Conservation (phyloP, 108 stramenopile species). For the Fragilaria crotonensis region DNA sequence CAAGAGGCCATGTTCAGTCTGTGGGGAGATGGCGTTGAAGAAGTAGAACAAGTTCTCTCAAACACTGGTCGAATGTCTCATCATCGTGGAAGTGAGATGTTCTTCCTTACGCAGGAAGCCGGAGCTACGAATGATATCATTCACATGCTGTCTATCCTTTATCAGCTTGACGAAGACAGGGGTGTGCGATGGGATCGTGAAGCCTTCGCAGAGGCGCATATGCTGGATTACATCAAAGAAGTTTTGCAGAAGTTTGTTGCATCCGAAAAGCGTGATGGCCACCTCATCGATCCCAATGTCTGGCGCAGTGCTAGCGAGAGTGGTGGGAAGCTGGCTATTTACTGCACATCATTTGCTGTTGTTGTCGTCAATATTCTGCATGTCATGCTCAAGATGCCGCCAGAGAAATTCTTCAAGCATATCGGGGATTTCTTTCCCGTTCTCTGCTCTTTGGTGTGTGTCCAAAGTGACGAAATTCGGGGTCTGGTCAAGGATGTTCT, state of each 20-base stretch:
- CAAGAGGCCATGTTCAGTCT: constrained; percentile 70
- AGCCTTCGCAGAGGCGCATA: constrained; percentile 53
- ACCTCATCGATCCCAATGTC: constrained; percentile 62
- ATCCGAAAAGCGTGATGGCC: constrained; percentile 62
- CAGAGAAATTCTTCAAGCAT: constrained; percentile 45
- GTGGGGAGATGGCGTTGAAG: constrained; percentile 71
- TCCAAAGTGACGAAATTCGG: constrained; percentile 77
- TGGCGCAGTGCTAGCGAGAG: constrained; percentile 71
- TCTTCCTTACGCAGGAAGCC: constrained; percentile 84
- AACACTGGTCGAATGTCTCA: constrained; percentile 40
- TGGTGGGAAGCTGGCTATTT: constrained; percentile 69
- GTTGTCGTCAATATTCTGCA: constrained; percentile 65
- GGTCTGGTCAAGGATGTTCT: constrained; percentile 54
- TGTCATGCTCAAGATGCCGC: constrained; percentile 37
- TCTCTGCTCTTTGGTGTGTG: constrained; percentile 56
- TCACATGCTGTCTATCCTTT: constrained; percentile 48
- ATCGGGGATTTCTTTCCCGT: constrained; percentile 52
- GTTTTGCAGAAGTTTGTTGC: constrained; percentile 53
- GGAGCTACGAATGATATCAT: constrained; percentile 63
- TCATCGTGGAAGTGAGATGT: constrained; percentile 73
- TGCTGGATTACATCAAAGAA: constrained; percentile 52
- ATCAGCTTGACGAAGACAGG: constrained; percentile 15
- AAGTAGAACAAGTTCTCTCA: constrained; percentile 56
- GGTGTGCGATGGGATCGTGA: constrained; percentile 37
- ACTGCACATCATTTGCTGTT: constrained; percentile 77